phyloP scores from a whole-genome alignment of 495 filamentous ascomycete species.

The Choiromyces venosus region DNA sequence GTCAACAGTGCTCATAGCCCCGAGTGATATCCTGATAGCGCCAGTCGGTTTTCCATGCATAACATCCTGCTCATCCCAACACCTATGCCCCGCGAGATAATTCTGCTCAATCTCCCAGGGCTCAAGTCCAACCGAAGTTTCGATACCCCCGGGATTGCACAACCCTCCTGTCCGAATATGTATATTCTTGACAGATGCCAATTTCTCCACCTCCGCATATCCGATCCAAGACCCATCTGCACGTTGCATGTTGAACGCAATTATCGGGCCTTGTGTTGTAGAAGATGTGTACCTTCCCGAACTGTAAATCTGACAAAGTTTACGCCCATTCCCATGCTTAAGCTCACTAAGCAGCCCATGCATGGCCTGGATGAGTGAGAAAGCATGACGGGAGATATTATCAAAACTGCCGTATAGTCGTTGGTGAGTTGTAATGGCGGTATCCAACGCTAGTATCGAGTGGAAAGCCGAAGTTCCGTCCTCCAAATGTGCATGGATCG shows the following conservation, averaged over 20 bases:
- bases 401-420: constrained; percentile 66
- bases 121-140: constrained; percentile 59
- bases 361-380: constrained; percentile 57
- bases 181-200: constrained; percentile 69
- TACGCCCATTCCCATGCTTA: constrained; percentile 61
- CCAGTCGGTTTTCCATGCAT: constrained; percentile 80
- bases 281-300: constrained; percentile 35
- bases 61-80: constrained; percentile 73
- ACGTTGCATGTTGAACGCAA: constrained; percentile 76
- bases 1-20: constrained; percentile 75
- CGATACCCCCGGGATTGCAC: constrained; percentile 86
- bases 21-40: constrained; percentile 74
- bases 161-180: constrained; percentile 80
- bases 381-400: constrained; percentile 67
- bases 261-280: constrained; percentile 62
- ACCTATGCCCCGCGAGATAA: constrained; percentile 72
- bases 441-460: constrained; percentile 72
- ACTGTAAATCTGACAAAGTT: constrained; percentile 44
- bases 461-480: constrained; percentile 89
- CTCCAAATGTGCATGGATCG: constrained; percentile 75
- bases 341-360: constrained; percentile 56
- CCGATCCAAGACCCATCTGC: constrained; percentile 66
- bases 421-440: constrained; percentile 63
- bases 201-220: constrained; percentile 75
- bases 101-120: constrained; percentile 75